Evolutionary conservation across 495 filamentous ascomycete genomes (phyloP), one percentile per base, ranked within the genome.

Genomic region (Hyaloscypha finlandica): DNA sequence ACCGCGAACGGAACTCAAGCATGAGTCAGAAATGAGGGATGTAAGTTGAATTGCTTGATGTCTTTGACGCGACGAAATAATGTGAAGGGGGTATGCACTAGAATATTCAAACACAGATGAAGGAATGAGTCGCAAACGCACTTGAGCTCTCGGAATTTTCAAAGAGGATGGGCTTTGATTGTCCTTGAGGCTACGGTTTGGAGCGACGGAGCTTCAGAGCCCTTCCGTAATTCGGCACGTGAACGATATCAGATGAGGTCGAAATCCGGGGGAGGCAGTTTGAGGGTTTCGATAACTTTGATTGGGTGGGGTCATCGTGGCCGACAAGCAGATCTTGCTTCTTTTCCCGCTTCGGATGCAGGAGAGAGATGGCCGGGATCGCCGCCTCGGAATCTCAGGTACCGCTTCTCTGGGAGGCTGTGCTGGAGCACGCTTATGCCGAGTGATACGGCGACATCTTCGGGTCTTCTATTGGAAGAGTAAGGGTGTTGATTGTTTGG

Each of bases 181-280:
- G 8, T 37, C 35, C 35, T 37, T 3, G 35, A 37, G 35, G 35
- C 35, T 8, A 8, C 12, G 35, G 35, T 12, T 16, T 53, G 51
- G 19, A n/a, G 20, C 16, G 53, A 37, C 53, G 5, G 42, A 48
- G 42, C 4, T 48, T 1, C 8, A 48, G 16, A 16, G 16, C 1
- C 6, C 35, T 29, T 29, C 3, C 22, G 53, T 9, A 6, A 0
- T 32, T 8, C 20, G 1, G 11, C 3, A 29, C 9, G 4, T 12
- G 53, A 2, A 4, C 22, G 14, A 30, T 35, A 31, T 31, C n/a
- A 33, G 32, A 59, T 33, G 11, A 37, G 32, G 4, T 3, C 11
- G 3, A 37, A 19, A 37, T 59, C 56, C 31, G 32, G 56, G 56
- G 56, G 56, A 59, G 32, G 56, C 11, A 59, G 35, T 59, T 22